phyloP scores from a whole-genome alignment of 2,329 filamentous ascomycete genomes.

The Knufia fluminis region DNA sequence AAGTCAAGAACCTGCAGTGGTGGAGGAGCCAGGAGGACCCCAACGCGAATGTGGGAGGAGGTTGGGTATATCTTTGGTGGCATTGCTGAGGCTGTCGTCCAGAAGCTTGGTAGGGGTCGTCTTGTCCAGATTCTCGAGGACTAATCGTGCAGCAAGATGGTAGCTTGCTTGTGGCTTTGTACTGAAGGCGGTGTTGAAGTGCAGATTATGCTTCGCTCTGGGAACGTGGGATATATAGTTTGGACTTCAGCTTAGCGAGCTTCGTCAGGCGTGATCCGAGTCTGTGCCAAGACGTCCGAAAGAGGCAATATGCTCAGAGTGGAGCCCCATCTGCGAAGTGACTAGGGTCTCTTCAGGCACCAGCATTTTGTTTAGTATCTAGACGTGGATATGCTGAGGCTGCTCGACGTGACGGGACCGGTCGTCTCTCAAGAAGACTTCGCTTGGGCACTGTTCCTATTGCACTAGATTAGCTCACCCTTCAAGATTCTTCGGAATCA shows the following conservation, averaged over 20 bases:
- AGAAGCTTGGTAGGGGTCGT: too few species aligned
- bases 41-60: slow-evolving; percentile 23
- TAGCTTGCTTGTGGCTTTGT: too few species aligned
- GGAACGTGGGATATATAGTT: background rate
- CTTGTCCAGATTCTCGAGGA: too few species aligned
- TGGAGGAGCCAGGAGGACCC: slow-evolving; percentile 28
- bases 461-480: background rate
- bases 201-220: background rate
- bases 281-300: slow-evolving; percentile 2
- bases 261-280: background rate
- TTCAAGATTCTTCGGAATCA: background rate
- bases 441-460: background rate
- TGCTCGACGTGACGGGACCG: too few species aligned
- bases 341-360: background rate
- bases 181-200: too few species aligned
- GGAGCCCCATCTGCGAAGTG: background rate
- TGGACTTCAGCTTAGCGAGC: background rate
- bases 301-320: slow-evolving; percentile 7
- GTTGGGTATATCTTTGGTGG: background rate
- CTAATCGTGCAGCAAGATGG: too few species aligned
- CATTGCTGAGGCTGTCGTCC: background rate
- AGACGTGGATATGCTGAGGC: too few species aligned
- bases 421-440: background rate
- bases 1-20: slow-evolving; percentile 33
- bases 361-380: background rate